Evolutionary conservation across 257 asterid species (phyloP).

Genomic region (Solanum sitiens): DNA sequence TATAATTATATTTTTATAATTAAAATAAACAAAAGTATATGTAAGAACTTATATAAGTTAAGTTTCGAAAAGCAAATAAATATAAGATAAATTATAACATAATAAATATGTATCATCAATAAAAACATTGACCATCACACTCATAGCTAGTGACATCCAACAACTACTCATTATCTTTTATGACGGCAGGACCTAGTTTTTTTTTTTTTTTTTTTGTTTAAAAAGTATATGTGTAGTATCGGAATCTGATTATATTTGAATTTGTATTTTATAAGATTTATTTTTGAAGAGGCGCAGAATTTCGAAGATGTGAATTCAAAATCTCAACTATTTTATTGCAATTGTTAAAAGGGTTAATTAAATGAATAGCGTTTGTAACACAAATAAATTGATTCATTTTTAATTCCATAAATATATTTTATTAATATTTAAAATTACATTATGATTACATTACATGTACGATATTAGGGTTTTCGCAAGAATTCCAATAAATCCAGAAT

Average conservation of each 20-base stretch:
- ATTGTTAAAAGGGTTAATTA: neutral
- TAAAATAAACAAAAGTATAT: neutral
- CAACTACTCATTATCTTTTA: neutral
- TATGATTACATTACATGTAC: neutral
- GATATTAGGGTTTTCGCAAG: neutral
- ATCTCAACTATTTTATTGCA: neutral
- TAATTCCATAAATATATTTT: neutral
- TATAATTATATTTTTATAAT: neutral
- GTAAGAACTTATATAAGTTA: neutral
- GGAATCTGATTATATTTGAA: fast-evolving
- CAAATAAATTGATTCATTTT: fast-evolving
- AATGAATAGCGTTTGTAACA: neutral
- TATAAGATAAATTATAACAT: too few relatives aligned
- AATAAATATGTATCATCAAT: neutral
- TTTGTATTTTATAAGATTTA: too few relatives aligned
- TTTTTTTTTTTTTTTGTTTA: too few relatives aligned
- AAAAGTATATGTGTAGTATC: neutral
- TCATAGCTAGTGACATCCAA: neutral
- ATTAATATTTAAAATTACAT: neutral
- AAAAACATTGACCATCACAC: neutral
- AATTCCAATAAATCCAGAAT: neutral
- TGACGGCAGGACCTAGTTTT: too few relatives aligned
- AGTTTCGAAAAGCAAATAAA: too few relatives aligned
- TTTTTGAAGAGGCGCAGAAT: too few relatives aligned
- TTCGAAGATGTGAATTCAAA: fast-evolving